Evolutionary conservation across 768 basidiomycete species (phyloP), one percentile per base, ranked within the genome.

Genomic region (Dioszegia hungarica): DNA sequence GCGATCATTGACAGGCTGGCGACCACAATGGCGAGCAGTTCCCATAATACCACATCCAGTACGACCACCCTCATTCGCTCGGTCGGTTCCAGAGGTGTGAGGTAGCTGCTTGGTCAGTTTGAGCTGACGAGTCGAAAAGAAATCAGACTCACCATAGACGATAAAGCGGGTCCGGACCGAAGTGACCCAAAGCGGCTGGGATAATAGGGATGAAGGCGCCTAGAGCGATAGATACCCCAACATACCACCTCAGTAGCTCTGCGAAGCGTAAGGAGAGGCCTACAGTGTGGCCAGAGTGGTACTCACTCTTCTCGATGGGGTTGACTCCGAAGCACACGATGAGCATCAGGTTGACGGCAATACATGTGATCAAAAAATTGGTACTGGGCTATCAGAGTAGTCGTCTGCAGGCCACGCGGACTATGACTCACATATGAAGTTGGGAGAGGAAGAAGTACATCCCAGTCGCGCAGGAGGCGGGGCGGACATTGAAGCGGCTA

Each of bases 271-370:
- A 57, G 50, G n/a, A 8, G 17, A 27, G 17, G 2, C 6, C 25
- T 31, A 25, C 10, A 22, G 9, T 20, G 12, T 15, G 19, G 5
- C 12, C 8, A 12, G 2, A 17, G 6, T 3, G 19, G 19, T 11
- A 55, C 61, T 54, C 31, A 60, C 64, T 46, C 22, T 43, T 22
- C 39, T 60, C 28, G 9, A 61, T 48, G 3, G 66, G 61, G 38
- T 68, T 64, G 20, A 64, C 47, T 12, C 60, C 58, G 56, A 64
- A 60, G 38, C 61, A 62, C 1, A 68, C 57, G n/a, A 57, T 64
- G 3, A 68, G 40, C 60, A 64, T 57, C 22, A 68, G 59, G 27
- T 68, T 68, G 45, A 68, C 27, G 6, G 66, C 66, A 39, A 68
- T 68, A 36, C 58, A 68, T 4, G 59, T 64, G 25, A 52, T 48